Conservation (phyloP, 305 asterid genomes). For the Solanum hybrid region DNA sequence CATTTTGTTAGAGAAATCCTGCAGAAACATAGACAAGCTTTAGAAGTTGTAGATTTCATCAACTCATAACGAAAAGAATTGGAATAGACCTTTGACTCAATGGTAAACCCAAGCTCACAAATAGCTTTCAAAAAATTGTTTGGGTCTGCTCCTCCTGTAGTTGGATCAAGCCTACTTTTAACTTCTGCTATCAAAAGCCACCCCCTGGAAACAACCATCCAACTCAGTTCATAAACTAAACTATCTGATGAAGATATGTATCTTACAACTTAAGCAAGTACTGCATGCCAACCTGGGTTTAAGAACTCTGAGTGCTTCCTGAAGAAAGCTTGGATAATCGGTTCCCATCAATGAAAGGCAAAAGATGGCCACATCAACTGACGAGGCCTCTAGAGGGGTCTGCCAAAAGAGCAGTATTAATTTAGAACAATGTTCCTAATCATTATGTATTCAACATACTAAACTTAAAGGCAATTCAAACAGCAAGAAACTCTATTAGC, state of each 20-base stretch:
- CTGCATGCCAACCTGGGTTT: slow-evolving; percentile 44
- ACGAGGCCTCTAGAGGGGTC: slow-evolving; percentile 80
- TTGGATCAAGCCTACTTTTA: slow-evolving; percentile 84
- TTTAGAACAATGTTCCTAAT: not conserved
- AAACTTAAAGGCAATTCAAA: not conserved
- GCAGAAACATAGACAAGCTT: slow-evolving; percentile 19
- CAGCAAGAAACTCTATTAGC: not conserved
- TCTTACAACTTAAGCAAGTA: not conserved
- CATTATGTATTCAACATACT: not conserved
- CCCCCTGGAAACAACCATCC: slow-evolving; percentile 42
- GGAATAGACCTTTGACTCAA: slow-evolving; percentile 45
- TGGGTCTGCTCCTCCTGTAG: slow-evolving; percentile 80
- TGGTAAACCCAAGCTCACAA: slow-evolving; percentile 63
- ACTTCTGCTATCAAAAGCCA: slow-evolving; percentile 98
- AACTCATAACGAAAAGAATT: not conserved
- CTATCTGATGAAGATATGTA: not conserved
- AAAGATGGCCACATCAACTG: slow-evolving; percentile 74
- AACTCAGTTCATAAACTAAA: not conserved
- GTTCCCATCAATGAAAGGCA: slow-evolving; percentile 95
- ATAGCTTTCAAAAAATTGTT: slow-evolving; percentile 49
- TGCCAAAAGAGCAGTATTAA: slow-evolving; percentile 15
- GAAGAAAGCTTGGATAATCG: slow-evolving; percentile 68
- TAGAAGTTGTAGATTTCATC: slow-evolving; percentile 7
- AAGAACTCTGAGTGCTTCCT: slow-evolving; percentile 83
- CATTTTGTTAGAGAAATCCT: slow-evolving; percentile 94